A percentile compares a stretch with the other conserved stretches of the same genome.
Conservation (phyloP, 2,329 filamentous ascomycete species). For the Cladosporium sp. region DNA sequence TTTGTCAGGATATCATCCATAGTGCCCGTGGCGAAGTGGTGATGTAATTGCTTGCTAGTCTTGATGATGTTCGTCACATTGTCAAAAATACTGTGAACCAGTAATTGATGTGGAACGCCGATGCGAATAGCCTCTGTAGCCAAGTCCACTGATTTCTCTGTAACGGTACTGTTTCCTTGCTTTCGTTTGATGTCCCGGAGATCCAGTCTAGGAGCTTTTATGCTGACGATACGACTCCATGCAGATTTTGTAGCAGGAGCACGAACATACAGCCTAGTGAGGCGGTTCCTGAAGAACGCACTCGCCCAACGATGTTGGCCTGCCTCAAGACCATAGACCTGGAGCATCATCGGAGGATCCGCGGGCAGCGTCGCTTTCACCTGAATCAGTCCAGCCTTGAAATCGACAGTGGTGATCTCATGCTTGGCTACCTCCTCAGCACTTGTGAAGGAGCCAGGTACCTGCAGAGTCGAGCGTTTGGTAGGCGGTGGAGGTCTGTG, state of each 20-base stretch:
- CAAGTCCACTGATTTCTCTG: constrained; percentile 81
- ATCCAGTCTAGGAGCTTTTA: constrained; percentile 77
- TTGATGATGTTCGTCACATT: constrained; percentile 87
- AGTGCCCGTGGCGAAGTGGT: constrained; percentile 82
- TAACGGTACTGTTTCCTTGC: constrained; percentile 52
- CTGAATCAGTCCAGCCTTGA: constrained; percentile 77
- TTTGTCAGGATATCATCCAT: constrained; percentile 87
- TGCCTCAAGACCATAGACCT: constrained; percentile 75
- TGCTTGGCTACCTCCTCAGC: constrained; percentile 29
- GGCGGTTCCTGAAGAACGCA: constrained; percentile 72
- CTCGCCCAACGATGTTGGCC: constrained; percentile 83
- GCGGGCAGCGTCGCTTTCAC: constrained; percentile 83
- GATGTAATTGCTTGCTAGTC: constrained; percentile 82
- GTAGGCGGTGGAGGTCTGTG: constrained; percentile 13
- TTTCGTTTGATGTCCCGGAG: constrained; percentile 73
- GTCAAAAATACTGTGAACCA: constrained; percentile 87
- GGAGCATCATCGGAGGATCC: constrained; percentile 88
- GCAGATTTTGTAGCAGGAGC: constrained; percentile 75
- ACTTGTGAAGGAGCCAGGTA: constrained; percentile 16
- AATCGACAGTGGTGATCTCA: constrained; percentile 76
- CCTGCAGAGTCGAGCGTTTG: constrained; percentile 20
- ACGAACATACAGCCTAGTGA: constrained; percentile 82
- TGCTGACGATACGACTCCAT: constrained; percentile 81
- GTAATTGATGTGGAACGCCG: constrained; percentile 84
- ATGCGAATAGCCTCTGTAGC: constrained; percentile 80